phyloP scores from a whole-genome alignment of 495 filamentous ascomycete genomes.

The Aspergillus saccharolyticus region DNA sequence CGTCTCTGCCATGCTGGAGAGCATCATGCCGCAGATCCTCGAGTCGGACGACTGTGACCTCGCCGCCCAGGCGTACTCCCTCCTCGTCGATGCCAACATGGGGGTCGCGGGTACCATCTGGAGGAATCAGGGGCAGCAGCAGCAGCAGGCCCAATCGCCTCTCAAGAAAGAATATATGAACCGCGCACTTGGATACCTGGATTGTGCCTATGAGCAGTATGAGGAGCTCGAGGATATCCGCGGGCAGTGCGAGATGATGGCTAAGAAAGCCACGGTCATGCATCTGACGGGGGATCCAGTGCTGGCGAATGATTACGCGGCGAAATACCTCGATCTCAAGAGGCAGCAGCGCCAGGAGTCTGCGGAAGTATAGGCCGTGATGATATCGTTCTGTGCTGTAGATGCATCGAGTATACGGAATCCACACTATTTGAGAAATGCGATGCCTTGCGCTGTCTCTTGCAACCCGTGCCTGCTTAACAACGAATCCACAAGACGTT shows the following conservation, averaged over 20 bases:
- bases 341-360: constrained; percentile 18
- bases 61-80: constrained; percentile 62
- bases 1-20: constrained; percentile 59
- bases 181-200: constrained; percentile 61
- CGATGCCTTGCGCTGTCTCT: not conserved
- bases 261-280: constrained; percentile 80
- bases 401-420: not conserved
- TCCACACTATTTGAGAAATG: too few species aligned
- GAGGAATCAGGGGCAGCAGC: constrained; percentile 15
- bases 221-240: constrained; percentile 67
- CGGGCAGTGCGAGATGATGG: constrained; percentile 77
- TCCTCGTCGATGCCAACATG: constrained; percentile 79
- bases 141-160: constrained; percentile 12
- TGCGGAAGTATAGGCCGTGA: not conserved
- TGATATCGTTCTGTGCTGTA: not conserved
- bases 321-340: constrained; percentile 60
- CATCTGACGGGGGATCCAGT: constrained; percentile 65
- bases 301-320: constrained; percentile 69
- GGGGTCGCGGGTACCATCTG: constrained; percentile 62
- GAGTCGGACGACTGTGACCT: constrained; percentile 66
- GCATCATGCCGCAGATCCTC: constrained; percentile 75
- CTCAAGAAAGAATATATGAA: constrained; percentile 55
- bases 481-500: not conserved
- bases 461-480: not conserved
- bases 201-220: constrained; percentile 62